Evolutionary conservation across 352 stramenopile genomes (phyloP).

Genomic region (Phytophthora pseudosyringae): DNA sequence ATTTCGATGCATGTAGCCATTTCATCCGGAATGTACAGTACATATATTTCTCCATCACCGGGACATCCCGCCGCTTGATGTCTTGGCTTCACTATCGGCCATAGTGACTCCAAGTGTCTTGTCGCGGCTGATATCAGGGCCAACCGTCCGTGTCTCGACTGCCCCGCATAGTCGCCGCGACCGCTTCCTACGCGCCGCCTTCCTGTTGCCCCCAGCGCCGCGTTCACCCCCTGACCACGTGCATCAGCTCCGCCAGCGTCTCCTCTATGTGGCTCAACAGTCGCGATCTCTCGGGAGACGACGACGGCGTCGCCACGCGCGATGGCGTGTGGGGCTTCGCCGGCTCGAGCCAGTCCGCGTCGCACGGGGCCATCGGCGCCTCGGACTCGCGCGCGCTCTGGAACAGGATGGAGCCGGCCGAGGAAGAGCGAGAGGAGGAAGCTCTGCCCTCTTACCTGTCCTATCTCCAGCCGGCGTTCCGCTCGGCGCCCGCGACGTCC

Average conservation of each 20-base stretch:
- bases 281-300: constrained; percentile 33
- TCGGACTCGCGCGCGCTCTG: constrained; percentile 57
- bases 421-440: constrained; percentile 78
- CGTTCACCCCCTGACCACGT: neutral
- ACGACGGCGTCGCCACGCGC: constrained; percentile 24
- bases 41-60: constrained; percentile 18
- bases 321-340: constrained; percentile 41
- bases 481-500: constrained; percentile 24
- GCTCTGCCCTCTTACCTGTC: constrained; percentile 75
- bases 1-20: too few species aligned
- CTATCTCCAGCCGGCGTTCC: constrained; percentile 65
- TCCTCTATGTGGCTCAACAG: constrained; percentile 48
- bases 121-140: constrained; percentile 7
- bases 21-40: neutral
- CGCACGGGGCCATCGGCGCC: constrained; percentile 51
- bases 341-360: constrained; percentile 8
- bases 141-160: constrained; percentile 6
- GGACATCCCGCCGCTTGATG: constrained; percentile 10
- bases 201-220: constrained; percentile 3
- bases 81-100: constrained; percentile 12
- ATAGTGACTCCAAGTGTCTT: constrained; percentile 3
- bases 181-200: neutral
- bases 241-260: constrained; percentile 8
- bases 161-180: neutral
- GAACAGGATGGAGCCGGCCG: constrained; percentile 66